Base-by-base conservation (phyloP, 352 stramenopile species). In the Pythium biforme region DNA sequence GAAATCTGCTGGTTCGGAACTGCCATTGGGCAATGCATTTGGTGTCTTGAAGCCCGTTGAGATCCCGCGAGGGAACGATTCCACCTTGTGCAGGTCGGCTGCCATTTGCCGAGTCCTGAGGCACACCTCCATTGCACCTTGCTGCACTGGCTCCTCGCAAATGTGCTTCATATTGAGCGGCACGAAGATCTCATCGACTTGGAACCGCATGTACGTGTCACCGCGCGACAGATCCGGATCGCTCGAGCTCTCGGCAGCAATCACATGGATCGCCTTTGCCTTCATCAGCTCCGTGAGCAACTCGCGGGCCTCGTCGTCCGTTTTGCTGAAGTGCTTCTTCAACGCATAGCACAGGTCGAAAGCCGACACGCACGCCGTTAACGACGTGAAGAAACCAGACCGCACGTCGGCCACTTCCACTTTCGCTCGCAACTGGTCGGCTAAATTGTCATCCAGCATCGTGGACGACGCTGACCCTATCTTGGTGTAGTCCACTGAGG, bases 111-210 rank as follows among this genome's bases (percentile, higher is more conserved):
- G 82, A 25, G 88, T 74, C 25, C 76, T 66, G 0, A 95, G 64
- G 48, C 83, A 92, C 3, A 89, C 62, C 37, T 95, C 86, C 76
- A 93, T 90, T 2, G 85, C 68, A 1, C 68, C 62, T 54, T 82
- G 77, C 37, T 74, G 63, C 6, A 77, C 65, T 4, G 66, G 56
- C 29, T 85, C 71, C 19, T 73, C 74, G 43, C 70, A 84, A 22
- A 90, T 75, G 39, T 94, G 90, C 62, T 89, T 89, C 64, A 86
- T 87, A 60, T 95, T 95, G 2, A 94, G 66, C 19, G 85, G 81
- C 4, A 82, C 73, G 62, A 90, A 91, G n/a, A 88, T 59, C 50
- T 93, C 81, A 45, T 95, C 86, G 23, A 95, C 81, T 79, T 93
- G 86, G 54, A 95, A 95, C 10, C 86, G 83, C 45, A 92, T 57